Conservation (phyloP, 1,284 basidiomycete genomes). For the Heliocybe sulcata region DNA sequence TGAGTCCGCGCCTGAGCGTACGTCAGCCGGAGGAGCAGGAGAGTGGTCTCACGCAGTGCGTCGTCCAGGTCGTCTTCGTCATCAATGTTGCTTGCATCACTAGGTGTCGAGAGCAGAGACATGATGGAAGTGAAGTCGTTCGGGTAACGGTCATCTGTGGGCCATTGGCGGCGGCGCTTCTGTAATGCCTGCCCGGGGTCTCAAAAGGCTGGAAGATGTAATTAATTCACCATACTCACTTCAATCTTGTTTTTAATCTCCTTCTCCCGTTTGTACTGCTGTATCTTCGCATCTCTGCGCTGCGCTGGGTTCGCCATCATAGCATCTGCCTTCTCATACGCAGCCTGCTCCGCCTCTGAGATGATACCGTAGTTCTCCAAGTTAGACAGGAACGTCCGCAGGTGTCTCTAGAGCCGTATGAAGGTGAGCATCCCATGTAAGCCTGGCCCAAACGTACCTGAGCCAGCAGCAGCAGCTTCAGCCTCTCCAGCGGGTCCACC, state of each 20-base stretch:
- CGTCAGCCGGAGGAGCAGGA: conserved; percentile 69
- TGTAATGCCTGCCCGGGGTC: conserved; percentile 36
- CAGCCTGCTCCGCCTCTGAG: conserved; percentile 48
- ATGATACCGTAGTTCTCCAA: conserved; percentile 70
- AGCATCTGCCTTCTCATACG: conserved; percentile 41
- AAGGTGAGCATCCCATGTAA: conserved; percentile 9
- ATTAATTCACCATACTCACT: conserved; percentile 28
- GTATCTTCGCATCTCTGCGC: conserved; percentile 81
- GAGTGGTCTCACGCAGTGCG: conserved; percentile 53
- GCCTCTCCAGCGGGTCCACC: conserved; percentile 50
- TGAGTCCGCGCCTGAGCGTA: conserved; percentile 68
- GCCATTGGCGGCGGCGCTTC: conserved; percentile 38
- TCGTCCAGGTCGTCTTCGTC: conserved; percentile 59
- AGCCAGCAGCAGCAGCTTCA: conserved; percentile 45
- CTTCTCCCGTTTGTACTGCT: conserved; percentile 81
- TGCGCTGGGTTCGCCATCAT: conserved; percentile 55
- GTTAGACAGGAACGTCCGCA: conserved; percentile 46
- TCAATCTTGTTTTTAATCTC: conserved; percentile 66
- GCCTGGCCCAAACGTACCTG: conserved; percentile 41
- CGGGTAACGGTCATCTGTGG: conserved; percentile 25
- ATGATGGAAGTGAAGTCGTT: conserved; percentile 55
- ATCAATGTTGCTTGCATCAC: conserved; percentile 22
- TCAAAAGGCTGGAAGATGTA: not conserved
- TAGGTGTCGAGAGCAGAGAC: conserved; percentile 45
- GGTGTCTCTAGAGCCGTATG: conserved; percentile 39